phyloP scores from a whole-genome alignment of 1,284 basidiomycete species.

The Fistulina hepatica region DNA sequence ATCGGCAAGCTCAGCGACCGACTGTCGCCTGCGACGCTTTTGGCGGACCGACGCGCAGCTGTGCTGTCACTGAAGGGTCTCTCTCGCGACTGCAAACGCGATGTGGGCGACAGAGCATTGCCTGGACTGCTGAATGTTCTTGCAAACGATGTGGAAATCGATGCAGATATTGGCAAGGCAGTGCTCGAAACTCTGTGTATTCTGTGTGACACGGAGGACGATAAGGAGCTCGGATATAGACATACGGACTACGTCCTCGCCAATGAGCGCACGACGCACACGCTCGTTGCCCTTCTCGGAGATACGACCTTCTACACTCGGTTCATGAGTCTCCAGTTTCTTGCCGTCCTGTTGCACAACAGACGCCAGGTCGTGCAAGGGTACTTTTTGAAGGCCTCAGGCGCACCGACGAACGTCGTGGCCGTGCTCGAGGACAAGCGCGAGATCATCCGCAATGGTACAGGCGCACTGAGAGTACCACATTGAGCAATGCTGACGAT shows the following conservation, averaged over 20 bases:
- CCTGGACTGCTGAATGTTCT: conserved; percentile 71
- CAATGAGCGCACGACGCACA: conserved; percentile 65
- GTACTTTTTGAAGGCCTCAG: conserved; percentile 79
- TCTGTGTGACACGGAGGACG: conserved; percentile 63
- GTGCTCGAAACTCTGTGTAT: conserved; percentile 77
- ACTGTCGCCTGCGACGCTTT: conserved; percentile 74
- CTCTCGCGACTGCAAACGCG: conserved; percentile 80
- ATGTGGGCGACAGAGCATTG: conserved; percentile 72
- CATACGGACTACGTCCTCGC: conserved; percentile 49
- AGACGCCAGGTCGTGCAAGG: conserved; percentile 74
- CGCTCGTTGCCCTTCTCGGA: conserved; percentile 68
- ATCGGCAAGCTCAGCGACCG: conserved; percentile 83
- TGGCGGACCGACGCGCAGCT: conserved; percentile 86
- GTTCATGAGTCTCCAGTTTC: conserved; percentile 78
- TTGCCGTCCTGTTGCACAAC: conserved; percentile 72
- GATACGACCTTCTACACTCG: conserved; percentile 78
- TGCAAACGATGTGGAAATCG: conserved; percentile 77
- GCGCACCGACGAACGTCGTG: conserved; percentile 64
- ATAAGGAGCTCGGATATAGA: conserved; percentile 56
- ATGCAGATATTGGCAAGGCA: conserved; percentile 84
- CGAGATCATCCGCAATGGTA: conserved; percentile 79
- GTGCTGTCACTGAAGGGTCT: conserved; percentile 90
- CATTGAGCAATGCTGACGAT: conserved; percentile 9
- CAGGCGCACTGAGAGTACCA: conserved; percentile 9
- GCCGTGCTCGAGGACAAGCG: conserved; percentile 68